Percentiles rank a stretch among this genome's conserved stretches.
Conservation (phyloP, 1,284 basidiomycete genomes). For the Dichomitus squalens region DNA sequence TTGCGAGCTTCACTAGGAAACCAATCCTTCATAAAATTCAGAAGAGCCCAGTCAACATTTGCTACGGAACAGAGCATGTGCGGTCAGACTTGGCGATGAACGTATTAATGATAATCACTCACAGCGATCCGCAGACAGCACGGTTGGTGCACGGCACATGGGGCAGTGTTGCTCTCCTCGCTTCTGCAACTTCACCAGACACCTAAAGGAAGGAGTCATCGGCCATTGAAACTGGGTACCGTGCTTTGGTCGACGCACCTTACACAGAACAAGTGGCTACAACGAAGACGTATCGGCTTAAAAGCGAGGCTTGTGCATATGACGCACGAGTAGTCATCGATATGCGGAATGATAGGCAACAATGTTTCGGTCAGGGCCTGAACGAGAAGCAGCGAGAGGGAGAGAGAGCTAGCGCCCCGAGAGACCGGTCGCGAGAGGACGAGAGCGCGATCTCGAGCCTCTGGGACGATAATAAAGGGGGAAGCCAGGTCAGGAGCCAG, state of each 20-base stretch:
- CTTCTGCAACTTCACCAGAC: constrained; percentile 94
- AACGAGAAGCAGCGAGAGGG: constrained; percentile 80
- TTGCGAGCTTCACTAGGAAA: constrained; percentile 85
- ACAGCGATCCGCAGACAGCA: constrained; percentile 78
- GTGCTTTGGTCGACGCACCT: constrained; percentile 51
- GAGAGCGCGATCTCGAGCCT: constrained; percentile 9
- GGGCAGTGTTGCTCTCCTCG: constrained; percentile 82
- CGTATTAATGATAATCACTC: constrained; percentile 36
- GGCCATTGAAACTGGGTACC: background rate
- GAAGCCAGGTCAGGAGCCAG: constrained; percentile 38
- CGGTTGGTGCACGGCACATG: constrained; percentile 80
- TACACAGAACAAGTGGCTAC: constrained; percentile 92
- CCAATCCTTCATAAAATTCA: constrained; percentile 91
- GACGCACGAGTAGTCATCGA: constrained; percentile 79
- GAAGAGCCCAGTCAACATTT: constrained; percentile 80
- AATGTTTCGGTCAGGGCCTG: constrained; percentile 86
- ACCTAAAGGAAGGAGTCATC: constrained; percentile 43
- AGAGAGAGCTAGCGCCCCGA: constrained; percentile 25
- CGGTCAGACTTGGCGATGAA: too few relatives aligned
- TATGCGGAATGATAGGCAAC: constrained; percentile 80
- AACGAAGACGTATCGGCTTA: constrained; percentile 85
- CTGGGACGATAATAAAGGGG: constrained; percentile 21
- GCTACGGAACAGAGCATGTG: constrained; percentile 49
- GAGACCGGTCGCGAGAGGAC: constrained; percentile 13
- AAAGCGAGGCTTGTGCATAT: constrained; percentile 87